phyloP scores from a whole-genome alignment of 495 filamentous ascomycete genomes.

The Elaphomyces granulatus region DNA sequence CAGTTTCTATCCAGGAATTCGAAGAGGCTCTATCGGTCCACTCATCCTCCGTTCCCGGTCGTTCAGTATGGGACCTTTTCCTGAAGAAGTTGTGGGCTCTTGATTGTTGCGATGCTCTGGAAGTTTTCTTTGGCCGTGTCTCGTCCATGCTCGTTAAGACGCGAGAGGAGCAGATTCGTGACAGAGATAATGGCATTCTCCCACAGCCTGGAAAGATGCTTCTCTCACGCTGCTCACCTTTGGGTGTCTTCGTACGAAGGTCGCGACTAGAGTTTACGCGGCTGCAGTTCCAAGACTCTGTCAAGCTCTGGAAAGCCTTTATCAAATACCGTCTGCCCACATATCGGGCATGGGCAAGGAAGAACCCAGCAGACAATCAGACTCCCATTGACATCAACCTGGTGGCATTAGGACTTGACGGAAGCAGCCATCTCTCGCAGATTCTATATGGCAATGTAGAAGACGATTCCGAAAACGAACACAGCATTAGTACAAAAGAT shows the following conservation, averaged over 20 bases:
- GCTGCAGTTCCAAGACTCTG: conserved; percentile 61
- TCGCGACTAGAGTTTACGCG: conserved; percentile 65
- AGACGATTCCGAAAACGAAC: conserved; percentile 29
- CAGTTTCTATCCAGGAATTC: conserved; percentile 50
- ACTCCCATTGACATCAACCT: conserved; percentile 56
- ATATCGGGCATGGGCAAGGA: conserved; percentile 50
- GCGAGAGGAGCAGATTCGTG: conserved; percentile 36
- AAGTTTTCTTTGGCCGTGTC: conserved; percentile 48
- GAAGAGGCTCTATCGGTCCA: conserved; percentile 46
- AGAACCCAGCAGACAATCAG: conserved; percentile 46
- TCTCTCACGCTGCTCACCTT: conserved; percentile 53
- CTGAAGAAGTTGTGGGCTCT: conserved; percentile 74
- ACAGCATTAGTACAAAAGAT: conserved; percentile 59
- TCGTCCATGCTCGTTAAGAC: conserved; percentile 44
- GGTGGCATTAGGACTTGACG: conserved; percentile 22
- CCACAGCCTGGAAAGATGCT: conserved; percentile 33
- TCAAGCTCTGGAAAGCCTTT: conserved; percentile 67
- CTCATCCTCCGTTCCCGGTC: conserved; percentile 56
- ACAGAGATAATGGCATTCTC: conserved; percentile 36
- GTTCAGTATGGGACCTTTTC: conserved; percentile 72
- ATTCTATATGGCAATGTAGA: conserved; percentile 50
- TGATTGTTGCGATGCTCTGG: conserved; percentile 62
- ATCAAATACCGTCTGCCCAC: conserved; percentile 66
- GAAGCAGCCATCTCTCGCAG: conserved; percentile 33
- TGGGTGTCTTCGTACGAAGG: conserved; percentile 73